These are phyloP conservation scores for Solanum verrucosum DNA, from an alignment of 257 asterid species.

Conservation along the genomic window DNA sequence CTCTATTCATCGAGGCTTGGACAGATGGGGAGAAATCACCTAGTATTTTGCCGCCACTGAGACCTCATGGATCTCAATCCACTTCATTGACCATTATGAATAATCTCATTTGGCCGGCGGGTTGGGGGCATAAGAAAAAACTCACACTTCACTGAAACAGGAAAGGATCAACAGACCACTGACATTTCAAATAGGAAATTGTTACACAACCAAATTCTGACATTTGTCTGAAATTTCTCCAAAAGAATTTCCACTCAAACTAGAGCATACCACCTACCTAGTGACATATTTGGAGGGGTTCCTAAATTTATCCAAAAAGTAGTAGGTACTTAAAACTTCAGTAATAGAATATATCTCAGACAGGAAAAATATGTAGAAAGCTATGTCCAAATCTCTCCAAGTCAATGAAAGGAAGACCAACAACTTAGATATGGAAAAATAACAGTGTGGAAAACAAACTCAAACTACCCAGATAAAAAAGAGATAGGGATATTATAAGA, in stretches of 20 bases:
- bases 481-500: neutral
- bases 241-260: neutral
- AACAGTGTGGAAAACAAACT: neutral
- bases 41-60: neutral
- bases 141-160: neutral
- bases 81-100: neutral
- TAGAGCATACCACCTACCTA: neutral
- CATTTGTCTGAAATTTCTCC: neutral
- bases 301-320: neutral
- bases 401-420: neutral
- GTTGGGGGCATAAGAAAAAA: neutral
- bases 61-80: neutral
- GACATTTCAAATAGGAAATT: neutral
- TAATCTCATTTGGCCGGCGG: neutral
- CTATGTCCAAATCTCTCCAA: neutral
- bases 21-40: neutral
- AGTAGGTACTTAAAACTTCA: neutral
- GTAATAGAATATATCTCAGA: neutral
- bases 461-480: neutral
- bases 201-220: neutral
- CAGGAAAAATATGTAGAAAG: neutral
- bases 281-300: neutral
- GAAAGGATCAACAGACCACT: neutral
- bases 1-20: neutral
- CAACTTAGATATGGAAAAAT: neutral